Evolutionary conservation across 78 protist genomes (phyloP).

Genomic region (Andalucia godoyi): DNA sequence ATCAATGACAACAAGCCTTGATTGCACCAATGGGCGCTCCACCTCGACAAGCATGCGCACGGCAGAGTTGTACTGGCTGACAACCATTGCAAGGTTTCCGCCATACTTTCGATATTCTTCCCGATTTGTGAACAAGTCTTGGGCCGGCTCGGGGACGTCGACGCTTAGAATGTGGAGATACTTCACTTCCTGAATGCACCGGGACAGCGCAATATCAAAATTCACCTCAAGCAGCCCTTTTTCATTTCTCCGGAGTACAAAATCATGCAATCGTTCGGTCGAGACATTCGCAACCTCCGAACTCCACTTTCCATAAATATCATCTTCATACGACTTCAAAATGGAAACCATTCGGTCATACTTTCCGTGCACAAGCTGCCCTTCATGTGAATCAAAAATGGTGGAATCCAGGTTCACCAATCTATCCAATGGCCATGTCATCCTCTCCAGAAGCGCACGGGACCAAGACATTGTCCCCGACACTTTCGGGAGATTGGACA

Average conservation of each 20-base stretch:
- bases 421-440: too few species aligned
- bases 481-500: too few species aligned
- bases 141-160: constrained; percentile 32
- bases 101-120: constrained; percentile 1
- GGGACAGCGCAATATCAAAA: constrained; percentile 48
- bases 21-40: constrained; percentile 42
- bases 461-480: too few species aligned
- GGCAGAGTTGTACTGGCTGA: constrained; percentile 34
- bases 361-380: not conserved
- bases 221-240: constrained; percentile 32
- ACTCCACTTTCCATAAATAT: not conserved
- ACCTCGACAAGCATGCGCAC: constrained; percentile 18
- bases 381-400: not conserved
- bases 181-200: constrained; percentile 51
- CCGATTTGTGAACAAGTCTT: too few species aligned
- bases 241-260: not conserved
- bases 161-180: constrained; percentile 35
- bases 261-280: not conserved
- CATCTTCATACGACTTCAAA: not conserved
- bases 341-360: not conserved
- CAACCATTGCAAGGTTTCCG: constrained; percentile 27
- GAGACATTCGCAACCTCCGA: not conserved
- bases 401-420: not conserved
- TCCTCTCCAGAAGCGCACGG: too few species aligned
- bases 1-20: constrained; percentile 20